Evolutionary conservation across 2,329 filamentous ascomycete genomes (phyloP).

Genomic region (Calonectria hongkongensis): DNA sequence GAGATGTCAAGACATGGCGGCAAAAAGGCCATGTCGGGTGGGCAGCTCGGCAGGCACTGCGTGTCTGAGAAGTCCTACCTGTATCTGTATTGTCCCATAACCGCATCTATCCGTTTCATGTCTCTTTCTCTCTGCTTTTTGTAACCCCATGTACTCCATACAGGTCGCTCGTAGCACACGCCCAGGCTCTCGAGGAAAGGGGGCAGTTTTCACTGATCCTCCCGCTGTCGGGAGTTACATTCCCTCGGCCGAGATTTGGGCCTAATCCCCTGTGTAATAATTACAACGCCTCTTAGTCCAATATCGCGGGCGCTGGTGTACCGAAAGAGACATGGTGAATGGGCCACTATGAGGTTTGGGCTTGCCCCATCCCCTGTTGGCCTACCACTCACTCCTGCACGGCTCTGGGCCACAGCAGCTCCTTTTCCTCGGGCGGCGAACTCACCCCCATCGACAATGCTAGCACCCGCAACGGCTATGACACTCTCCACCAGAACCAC

Average conservation of each 20-base stretch:
- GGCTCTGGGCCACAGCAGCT: conserved; percentile 26
- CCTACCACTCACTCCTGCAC: neutral
- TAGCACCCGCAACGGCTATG: conserved; percentile 21
- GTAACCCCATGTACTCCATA: neutral
- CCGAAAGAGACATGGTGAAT: conserved; percentile 13
- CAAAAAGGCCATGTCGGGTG: neutral
- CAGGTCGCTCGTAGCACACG: neutral
- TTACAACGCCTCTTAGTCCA: conserved; percentile 24
- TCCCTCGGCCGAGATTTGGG: conserved; percentile 28
- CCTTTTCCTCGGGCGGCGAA: conserved; percentile 26
- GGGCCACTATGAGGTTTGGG: conserved; percentile 15
- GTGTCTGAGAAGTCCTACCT: neutral
- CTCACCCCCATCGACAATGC: conserved; percentile 13
- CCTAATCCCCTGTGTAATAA: conserved; percentile 6
- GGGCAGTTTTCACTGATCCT: conserved; percentile 7
- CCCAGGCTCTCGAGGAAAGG: conserved; percentile 1
- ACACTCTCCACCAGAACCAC: conserved; percentile 11
- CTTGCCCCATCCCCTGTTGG: conserved; percentile 7
- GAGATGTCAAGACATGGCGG: neutral
- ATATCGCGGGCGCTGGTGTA: conserved; percentile 9
- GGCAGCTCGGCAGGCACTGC: neutral
- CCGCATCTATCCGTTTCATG: neutral
- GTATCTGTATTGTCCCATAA: neutral
- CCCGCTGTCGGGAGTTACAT: conserved; percentile 17
- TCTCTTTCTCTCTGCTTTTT: neutral